These are phyloP conservation scores for Trifolium subterraneum DNA, from an alignment of 306 rosid genomes.

Conservation along the genomic window DNA sequence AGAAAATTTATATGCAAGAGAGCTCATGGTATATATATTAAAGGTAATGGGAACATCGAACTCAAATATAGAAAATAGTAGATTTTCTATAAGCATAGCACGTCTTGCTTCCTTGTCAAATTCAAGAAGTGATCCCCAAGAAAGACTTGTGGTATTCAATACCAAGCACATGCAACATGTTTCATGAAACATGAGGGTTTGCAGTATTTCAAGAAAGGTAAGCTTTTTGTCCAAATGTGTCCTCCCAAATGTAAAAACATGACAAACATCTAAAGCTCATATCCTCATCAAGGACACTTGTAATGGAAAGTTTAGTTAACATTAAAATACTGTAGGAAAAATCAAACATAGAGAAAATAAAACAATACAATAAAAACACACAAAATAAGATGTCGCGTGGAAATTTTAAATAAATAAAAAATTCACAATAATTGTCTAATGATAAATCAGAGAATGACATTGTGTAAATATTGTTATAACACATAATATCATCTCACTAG, in stretches of 20 bases:
- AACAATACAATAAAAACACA: no score
- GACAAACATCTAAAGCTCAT: not conserved
- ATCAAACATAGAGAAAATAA: no score
- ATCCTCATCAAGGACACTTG: no score
- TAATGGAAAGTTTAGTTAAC: no score
- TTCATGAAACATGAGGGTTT: conserved; percentile 24
- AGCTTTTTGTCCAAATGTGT: conserved; percentile 38
- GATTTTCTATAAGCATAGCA: conserved; percentile 25
- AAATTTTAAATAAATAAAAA: no score
- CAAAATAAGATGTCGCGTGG: no score
- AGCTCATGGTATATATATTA: conserved; percentile 28
- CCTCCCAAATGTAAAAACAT: not conserved
- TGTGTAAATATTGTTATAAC: no score
- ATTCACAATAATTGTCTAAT: no score
- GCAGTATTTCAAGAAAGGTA: conserved; percentile 30
- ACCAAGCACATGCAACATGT: conserved; percentile 40
- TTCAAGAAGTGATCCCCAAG: conserved; percentile 18
- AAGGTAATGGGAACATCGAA: conserved; percentile 11
- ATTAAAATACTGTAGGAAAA: no score
- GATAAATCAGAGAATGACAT: no score
- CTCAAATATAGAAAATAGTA: not conserved
- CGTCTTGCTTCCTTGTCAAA: conserved; percentile 24
- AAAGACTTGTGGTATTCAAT: conserved; percentile 27
- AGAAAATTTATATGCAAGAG: conserved; percentile 27
- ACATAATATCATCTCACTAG: no score